Base-by-base conservation (phyloP, 140 eudicot genomes). In the Erigeron philadelphicus region DNA sequence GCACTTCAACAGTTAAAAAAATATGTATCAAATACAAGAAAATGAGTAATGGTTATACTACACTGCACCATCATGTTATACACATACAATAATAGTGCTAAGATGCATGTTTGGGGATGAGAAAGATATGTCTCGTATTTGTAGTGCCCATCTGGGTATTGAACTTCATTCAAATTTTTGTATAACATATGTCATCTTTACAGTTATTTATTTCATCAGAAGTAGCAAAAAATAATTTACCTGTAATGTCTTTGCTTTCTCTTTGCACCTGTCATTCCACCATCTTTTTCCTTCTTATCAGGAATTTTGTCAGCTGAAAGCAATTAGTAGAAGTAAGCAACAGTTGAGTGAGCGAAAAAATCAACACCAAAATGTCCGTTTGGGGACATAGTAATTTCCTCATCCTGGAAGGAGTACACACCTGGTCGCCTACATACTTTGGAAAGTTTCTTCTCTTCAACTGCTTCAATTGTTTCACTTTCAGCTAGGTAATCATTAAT, bases 181-280 rank as follows among this genome's bases (percentile, higher is more conserved):
- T 31, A 31, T 31, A 31, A 31, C 2, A 31, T 31, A 31, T 31
- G 38, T 31, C 5, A 4, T 31, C 66, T 43, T 57, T 21, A 58
- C 31, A 44, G 44, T 58, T 43, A 23, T 44, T 12, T 42, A 46
- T 71, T 54, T 16, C 16, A 45, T 45, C 57, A 58, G 54, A 45
- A 72, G 64, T 66, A 11, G 61, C 53, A 67, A 44, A 3, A 55
- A 68, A 58, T 44, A 70, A 40, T 64, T 21, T 23, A 90, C 97
- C 95, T 85, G 88, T 6, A 61, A 67, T 80, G 88, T 67, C 78
- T 73, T 68, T 73, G 82, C 87, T 87, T 90, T 82, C 95, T 83
- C 73, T 90, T 90, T 15, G 76, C 81, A 74, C 83, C 80, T 59
- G 81, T 46, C 61, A 9, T 62, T 80, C 72, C 79, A 63, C 45